Evolutionary conservation across 2,329 filamentous ascomycete genomes (phyloP).

Genomic region (Beauveria brongniartii): DNA sequence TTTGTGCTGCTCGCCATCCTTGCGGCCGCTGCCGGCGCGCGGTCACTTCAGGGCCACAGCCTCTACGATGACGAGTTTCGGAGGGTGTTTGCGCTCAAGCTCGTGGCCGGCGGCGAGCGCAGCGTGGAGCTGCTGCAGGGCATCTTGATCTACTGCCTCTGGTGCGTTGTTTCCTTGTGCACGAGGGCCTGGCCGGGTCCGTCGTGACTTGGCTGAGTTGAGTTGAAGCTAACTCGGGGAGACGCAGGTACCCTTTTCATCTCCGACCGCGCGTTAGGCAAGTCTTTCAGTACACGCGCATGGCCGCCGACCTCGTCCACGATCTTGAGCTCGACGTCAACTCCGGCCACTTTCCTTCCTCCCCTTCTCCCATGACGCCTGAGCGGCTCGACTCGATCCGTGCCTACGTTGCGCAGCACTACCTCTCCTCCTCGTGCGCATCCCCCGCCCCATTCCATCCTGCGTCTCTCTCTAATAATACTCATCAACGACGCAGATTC

Average conservation of each 20-base stretch:
- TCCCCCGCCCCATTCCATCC: not conserved
- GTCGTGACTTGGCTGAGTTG: not conserved
- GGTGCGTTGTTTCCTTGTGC: constrained; percentile 31
- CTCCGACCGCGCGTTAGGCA: constrained; percentile 43
- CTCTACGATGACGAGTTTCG: constrained; percentile 51
- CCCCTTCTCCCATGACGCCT: constrained; percentile 5
- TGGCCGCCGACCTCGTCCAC: constrained; percentile 41
- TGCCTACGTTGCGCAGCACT: constrained; percentile 25
- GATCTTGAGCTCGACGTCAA: constrained; percentile 43
- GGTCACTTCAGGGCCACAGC: constrained; percentile 41
- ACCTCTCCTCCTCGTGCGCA: constrained; percentile 1
- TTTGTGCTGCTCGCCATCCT: constrained; percentile 48
- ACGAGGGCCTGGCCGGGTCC: no score
- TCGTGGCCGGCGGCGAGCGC: constrained; percentile 48
- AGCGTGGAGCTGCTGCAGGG: constrained; percentile 49
- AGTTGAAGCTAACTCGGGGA: not conserved
- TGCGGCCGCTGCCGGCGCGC: constrained; percentile 39
- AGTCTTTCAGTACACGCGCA: constrained; percentile 41
- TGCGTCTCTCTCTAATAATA: constrained; percentile 14
- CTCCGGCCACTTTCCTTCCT: not conserved
- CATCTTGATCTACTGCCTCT: constrained; percentile 48
- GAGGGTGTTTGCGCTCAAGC: constrained; percentile 47
- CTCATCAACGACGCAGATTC: constrained; percentile 25
- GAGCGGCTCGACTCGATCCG: constrained; percentile 35
- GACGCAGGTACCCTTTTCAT: constrained; percentile 45